A percentile compares a stretch with the other conserved stretches of the same genome.
Evolutionary conservation across 805 yeast species (phyloP).

Genomic region (Candida nitratophila): DNA sequence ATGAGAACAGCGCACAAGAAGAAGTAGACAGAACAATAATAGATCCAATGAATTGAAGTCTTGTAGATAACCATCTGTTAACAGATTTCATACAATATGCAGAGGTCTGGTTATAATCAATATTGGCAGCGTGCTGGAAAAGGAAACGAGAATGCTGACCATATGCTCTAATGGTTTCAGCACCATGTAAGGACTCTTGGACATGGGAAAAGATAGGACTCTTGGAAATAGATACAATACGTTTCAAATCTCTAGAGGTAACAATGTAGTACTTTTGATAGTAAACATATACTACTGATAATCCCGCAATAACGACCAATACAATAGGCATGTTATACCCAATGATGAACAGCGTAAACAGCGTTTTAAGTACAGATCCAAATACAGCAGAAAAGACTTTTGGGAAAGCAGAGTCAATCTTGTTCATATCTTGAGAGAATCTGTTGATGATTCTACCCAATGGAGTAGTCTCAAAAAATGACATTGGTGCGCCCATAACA

Average conservation of each 20-base stretch:
- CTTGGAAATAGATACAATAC: constrained; percentile 60
- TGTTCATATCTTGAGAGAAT: constrained; percentile 55
- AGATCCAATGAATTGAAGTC: constrained; percentile 58
- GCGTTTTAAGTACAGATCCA: constrained; percentile 34
- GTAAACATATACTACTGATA: constrained; percentile 54
- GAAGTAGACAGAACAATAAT: constrained; percentile 46
- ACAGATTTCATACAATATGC: constrained; percentile 45
- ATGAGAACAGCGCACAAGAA: constrained; percentile 33
- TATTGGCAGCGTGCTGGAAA: constrained; percentile 41
- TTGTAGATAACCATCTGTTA: constrained; percentile 59
- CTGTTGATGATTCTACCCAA: constrained; percentile 59
- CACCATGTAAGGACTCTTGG: constrained; percentile 75
- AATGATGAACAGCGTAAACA: constrained; percentile 45
- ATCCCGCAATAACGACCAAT: constrained; percentile 35
- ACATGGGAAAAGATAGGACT: constrained; percentile 79
- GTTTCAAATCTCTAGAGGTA: constrained; percentile 70
- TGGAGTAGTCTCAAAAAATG: constrained; percentile 65
- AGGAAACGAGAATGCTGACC: constrained; percentile 59
- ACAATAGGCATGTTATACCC: constrained; percentile 49
- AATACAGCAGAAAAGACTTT: constrained; percentile 43
- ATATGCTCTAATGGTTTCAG: constrained; percentile 72
- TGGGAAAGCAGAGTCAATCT: constrained; percentile 52
- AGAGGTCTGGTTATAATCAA: constrained; percentile 42
- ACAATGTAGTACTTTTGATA: constrained; percentile 66
- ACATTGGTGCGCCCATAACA: constrained; percentile 55